Evolutionary conservation across 192 early-diverging fungal genomes (phyloP).

Genomic region (Coemansia sp.): DNA sequence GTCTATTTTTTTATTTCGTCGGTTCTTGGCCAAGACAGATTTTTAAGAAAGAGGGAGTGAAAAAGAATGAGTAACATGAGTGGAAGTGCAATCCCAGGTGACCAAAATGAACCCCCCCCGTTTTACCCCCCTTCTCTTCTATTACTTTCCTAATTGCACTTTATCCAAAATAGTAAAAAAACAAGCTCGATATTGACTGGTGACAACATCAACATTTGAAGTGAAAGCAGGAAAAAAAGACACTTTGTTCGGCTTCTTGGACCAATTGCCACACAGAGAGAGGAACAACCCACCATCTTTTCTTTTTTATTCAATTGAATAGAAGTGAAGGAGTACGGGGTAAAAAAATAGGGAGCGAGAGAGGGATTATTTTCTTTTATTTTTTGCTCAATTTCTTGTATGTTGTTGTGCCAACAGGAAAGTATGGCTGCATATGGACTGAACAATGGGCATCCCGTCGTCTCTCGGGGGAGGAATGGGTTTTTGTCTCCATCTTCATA

Average conservation of each 20-base stretch:
- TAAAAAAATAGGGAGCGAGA: neutral
- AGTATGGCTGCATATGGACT: neutral
- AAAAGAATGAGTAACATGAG: too few species aligned
- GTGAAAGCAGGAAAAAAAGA: neutral
- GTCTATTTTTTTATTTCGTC: too few species aligned
- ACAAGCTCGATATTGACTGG: conserved; percentile 1
- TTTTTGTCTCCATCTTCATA: neutral
- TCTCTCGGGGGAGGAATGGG: neutral
- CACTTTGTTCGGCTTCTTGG: neutral
- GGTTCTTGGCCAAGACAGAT: too few species aligned
- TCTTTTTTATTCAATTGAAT: neutral
- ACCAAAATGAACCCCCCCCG: neutral
- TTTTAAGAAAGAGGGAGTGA: too few species aligned
- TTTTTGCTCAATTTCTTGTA: too few species aligned
- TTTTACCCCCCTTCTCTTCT: neutral
- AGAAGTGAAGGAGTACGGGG: neutral
- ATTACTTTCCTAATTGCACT: neutral
- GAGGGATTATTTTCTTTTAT: neutral
- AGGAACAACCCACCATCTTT: too few species aligned
- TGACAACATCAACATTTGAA: neutral
- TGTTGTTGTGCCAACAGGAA: neutral
- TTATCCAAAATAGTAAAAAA: too few species aligned
- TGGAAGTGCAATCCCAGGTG: neutral
- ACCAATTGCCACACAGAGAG: conserved; percentile 1
- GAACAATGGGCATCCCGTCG: neutral